Evolutionary conservation across 2,329 filamentous ascomycete species (phyloP).

Genomic region (Septoria petroselini): DNA sequence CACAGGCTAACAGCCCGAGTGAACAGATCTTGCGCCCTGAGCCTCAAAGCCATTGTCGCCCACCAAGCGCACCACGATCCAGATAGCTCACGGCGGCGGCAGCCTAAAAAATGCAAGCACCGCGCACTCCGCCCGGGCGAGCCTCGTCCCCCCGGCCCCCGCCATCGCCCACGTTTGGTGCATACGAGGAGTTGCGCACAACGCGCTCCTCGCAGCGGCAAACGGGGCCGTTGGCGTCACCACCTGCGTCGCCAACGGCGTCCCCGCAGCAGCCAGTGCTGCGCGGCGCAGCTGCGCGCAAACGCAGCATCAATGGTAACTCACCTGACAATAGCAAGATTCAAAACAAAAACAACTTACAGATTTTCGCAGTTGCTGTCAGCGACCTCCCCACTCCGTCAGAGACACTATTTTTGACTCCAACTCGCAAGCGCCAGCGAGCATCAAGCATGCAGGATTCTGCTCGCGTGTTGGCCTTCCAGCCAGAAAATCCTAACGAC

Average conservation of each 20-base stretch:
- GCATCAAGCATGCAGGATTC: conserved; percentile 46
- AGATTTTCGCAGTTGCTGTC: conserved; percentile 24
- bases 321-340: conserved; percentile 13
- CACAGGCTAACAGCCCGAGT: background rate
- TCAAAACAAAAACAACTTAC: conserved; percentile 5
- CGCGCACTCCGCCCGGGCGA: background rate
- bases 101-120: too few relatives aligned
- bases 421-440: conserved; percentile 50
- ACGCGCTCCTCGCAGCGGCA: background rate
- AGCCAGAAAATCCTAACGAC: conserved; percentile 59
- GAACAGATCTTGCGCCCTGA: background rate
- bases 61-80: background rate
- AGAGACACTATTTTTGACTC: conserved; percentile 62
- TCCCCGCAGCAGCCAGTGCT: conserved; percentile 1
- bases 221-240: background rate
- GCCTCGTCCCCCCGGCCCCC: background rate
- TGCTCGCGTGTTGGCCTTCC: conserved; percentile 52
- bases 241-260: conserved; percentile 14
- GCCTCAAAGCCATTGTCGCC: conserved; percentile 1
- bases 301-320: conserved; percentile 10
- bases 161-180: background rate
- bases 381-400: conserved; percentile 67
- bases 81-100: too few relatives aligned
- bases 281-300: conserved; percentile 8
- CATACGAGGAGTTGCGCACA: conserved; percentile 4